These are phyloP conservation scores for Millerozyma miso DNA, from an alignment of 805 yeast genomes.

Conservation along the genomic window DNA sequence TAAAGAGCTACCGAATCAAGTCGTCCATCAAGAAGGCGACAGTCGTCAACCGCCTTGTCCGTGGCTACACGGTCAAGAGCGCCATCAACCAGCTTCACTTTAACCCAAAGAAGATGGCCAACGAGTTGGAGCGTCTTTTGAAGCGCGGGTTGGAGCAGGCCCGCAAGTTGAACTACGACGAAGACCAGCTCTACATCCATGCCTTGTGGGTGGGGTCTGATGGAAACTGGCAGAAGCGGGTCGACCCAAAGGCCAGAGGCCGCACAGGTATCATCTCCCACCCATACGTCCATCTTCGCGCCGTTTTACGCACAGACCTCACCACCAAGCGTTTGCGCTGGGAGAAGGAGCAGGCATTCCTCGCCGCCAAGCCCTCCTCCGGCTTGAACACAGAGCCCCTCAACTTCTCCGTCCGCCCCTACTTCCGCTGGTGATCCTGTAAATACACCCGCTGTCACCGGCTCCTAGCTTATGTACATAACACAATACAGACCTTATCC, in stretches of 20 bases:
- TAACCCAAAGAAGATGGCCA: constrained; percentile 70
- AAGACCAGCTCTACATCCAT: constrained; percentile 62
- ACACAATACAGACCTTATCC: too few species aligned
- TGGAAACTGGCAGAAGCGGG: constrained; percentile 64
- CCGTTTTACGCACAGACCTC: constrained; percentile 64
- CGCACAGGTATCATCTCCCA: constrained; percentile 76
- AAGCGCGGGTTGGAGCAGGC: constrained; percentile 72
- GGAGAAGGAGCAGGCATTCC: constrained; percentile 50
- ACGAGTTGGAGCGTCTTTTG: constrained; percentile 73
- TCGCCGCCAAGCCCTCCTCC: constrained; percentile 50
- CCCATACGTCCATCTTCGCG: constrained; percentile 75
- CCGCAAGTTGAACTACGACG: constrained; percentile 50
- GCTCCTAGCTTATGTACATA: too few species aligned
- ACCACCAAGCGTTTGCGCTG: constrained; percentile 57
- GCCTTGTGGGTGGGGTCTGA: constrained; percentile 93
- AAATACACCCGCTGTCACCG: too few species aligned
- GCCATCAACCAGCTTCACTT: constrained; percentile 94
- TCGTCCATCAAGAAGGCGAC: constrained; percentile 89
- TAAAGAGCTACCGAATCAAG: constrained; percentile 76
- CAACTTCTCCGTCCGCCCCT: constrained; percentile 38
- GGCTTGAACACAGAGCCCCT: constrained; percentile 42
- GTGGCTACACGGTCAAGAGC: constrained; percentile 62
- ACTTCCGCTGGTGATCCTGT: constrained; percentile 35
- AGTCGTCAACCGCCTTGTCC: constrained; percentile 68
- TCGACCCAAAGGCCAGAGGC: constrained; percentile 88